Base-by-base conservation (phyloP, 2,329 filamentous ascomycete species). In the Arthroderma uncinatum region DNA sequence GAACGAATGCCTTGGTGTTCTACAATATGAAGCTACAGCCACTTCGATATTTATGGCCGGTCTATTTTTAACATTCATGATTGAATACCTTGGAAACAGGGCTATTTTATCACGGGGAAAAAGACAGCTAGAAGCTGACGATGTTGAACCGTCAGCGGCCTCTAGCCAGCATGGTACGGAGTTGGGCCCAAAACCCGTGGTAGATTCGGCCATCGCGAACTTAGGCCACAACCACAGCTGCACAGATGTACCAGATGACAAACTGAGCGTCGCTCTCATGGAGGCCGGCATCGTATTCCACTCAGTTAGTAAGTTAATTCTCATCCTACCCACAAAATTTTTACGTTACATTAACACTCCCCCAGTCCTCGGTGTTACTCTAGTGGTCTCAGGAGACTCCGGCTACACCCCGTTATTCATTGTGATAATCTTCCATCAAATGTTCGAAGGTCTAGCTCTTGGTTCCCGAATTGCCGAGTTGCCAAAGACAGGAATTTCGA, bases 231-330 rank as follows among this genome's bases (percentile, higher is more conserved):
- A 73, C 59, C 57, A 58, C 16, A 12, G 44, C 21, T 21, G 54
- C 19, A 5, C 4, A n/a, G 67, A 66, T 25, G 54, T 59, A 2
- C 55, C 64, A 1, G 56, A 65, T 2, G 67, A 71, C 55, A 79
- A 82, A 54, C 73, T 86, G 33, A 80, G 79, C 52, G 82, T 87
- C n/a, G 64, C 82, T 14, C 82, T 89, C 33, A 81, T 89, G 67
- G 86, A 90, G 70, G 79, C 80, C 0, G 86, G 86, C 2, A 83
- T 90, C 56, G 77, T 89, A 50, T 90, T 90, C 71, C 86, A 89
- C 71, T 88, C 84, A 1, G 75, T 87, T 14, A 70, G 81, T 83
- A 74, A 70, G 79, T 1, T 21, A 78, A 74, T 74, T 83, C 28
- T 48, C 53, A 39, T 1, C 16, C 21, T 6, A 1, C 23, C 28